Conservation (phyloP, 1,284 basidiomycete genomes). For the Amylostereum areolatum region DNA sequence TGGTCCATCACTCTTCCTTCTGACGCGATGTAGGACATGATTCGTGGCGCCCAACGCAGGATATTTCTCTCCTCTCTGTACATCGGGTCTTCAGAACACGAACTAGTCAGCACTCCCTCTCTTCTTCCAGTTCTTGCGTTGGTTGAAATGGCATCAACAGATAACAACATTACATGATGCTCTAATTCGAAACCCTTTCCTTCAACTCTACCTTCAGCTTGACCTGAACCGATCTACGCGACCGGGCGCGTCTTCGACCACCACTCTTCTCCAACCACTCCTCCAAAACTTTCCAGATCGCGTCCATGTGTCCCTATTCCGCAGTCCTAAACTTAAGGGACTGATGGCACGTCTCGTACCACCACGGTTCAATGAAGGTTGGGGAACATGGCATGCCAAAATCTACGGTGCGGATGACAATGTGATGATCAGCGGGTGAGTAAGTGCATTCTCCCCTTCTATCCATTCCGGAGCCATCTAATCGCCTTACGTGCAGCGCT, state of each 20-base stretch:
- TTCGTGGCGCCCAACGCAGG: constrained; percentile 63
- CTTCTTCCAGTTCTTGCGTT: neutral
- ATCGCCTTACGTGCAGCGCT: constrained; percentile 49
- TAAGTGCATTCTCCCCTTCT: constrained; percentile 12
- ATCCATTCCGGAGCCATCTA: constrained; percentile 2
- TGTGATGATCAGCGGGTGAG: constrained; percentile 90
- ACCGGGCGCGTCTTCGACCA: constrained; percentile 71
- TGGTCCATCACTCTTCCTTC: neutral
- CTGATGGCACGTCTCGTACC: constrained; percentile 77
- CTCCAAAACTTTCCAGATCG: constrained; percentile 67
- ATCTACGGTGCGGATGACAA: constrained; percentile 92
- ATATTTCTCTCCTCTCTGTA: constrained; percentile 78
- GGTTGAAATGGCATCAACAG: constrained; percentile 34
- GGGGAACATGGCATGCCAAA: constrained; percentile 98
- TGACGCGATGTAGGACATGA: constrained; percentile 50
- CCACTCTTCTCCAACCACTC: constrained; percentile 69
- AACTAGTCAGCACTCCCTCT: constrained; percentile 21
- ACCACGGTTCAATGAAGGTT: constrained; percentile 94
- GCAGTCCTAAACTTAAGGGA: constrained; percentile 80
- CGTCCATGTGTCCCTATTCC: constrained; percentile 77
- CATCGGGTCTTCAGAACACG: constrained; percentile 29
- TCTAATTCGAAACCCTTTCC: constrained; percentile 50
- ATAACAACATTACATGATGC: constrained; percentile 59
- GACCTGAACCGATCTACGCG: constrained; percentile 93
- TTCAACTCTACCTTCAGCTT: constrained; percentile 74